Base-by-base conservation (phyloP, 495 filamentous ascomycete species). In the Clohesyomyces aquaticus region DNA sequence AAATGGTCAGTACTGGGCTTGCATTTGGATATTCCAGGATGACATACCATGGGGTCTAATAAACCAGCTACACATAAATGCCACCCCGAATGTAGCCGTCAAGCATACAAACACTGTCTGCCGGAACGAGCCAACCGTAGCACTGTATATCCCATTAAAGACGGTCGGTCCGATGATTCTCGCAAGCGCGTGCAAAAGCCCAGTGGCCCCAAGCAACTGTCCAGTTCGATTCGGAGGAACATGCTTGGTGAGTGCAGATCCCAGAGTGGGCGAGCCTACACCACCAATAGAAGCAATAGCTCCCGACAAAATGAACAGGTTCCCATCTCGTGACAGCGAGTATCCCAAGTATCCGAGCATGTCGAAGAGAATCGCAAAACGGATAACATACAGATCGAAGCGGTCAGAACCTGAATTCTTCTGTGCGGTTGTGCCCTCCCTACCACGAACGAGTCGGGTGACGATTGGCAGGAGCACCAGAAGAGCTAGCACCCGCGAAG, bases 231-330 rank as follows among this genome's bases (percentile, higher is more conserved):
- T 88, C 9, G 83, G 81, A 3, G 93, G 90, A 0, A 97, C 87
- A 72, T 97, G 94, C 71, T 97, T 97, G 54, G 91, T 97, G 18
- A 97, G 75, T 0, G 89, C 81, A 0, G 87, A 85, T 68, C 95
- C 90, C 51, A 96, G 75, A 0, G 88, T 93, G 2, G 94, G 93
- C 4, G 85, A 87, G 0, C 85, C 93, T 53, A 97, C 85, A 2
- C 93, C 91, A 11, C 93, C 94, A 38, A 96, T 75, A 0, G 90
- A 80, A 1, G 90, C 87, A 21, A 89, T 67, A 21, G 86, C 77
- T 49, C 90, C 94, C 12, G 86, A 88, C 3, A 86, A 41, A 9
- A 90, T 82, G 74, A 88, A 83, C 1, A 88, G 50, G 0, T 73
- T 65, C 3, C 83, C 79, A 14, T 77, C 81, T 1, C 80, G 79